Base-by-base conservation (phyloP, 2,329 filamentous ascomycete species). In the Botrytis cinerea region DNA sequence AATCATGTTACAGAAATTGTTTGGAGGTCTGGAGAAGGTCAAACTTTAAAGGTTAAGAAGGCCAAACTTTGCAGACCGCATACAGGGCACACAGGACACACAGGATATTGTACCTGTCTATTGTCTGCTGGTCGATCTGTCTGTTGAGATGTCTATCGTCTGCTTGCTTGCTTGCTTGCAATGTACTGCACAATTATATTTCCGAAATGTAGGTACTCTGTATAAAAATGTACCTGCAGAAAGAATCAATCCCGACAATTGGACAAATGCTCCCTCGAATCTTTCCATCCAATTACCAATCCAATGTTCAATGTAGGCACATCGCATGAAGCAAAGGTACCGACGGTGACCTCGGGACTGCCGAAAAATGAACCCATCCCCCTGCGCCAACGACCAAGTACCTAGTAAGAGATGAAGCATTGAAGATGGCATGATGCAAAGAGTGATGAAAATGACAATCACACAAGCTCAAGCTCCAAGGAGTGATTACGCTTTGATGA, bases 401-500 rank as follows among this genome's bases (percentile, higher is more conserved):
- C 51, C 51, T 57, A 32, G n/a, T 32, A 54, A n/a, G 14, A n/a
- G 2, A 16, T n/a, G 51, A 57, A 25, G 43, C n/a, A 64, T 35
- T 7, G 8, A 57, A 69, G 48, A 38, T 54, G 20, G 40, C 57
- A 28, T 43, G 46, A 35, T 43, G 28, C 40, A 32, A n/a, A 62
- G 22, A 45, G 63, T 43, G 63, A 66, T 48, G 43, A 28, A 43
- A 48, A 66, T 14, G 62, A 10, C 38, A 5, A 6, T 25, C 5
- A 45, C 28, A 28, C 51, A 14, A 8, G 18, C 18, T 22, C 18
- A 46, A 46, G 46, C 35, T 38, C 35, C 5, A 38, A 8, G 48
- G 32, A 8, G 54, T 32, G 46, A 32, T 35, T 59, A 59, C 66
- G 66, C 66, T 69, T 57, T 57, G 66, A 59, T 69, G 35, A 69